phyloP scores from a whole-genome alignment of 768 basidiomycete species.

The Boletus sp. region DNA sequence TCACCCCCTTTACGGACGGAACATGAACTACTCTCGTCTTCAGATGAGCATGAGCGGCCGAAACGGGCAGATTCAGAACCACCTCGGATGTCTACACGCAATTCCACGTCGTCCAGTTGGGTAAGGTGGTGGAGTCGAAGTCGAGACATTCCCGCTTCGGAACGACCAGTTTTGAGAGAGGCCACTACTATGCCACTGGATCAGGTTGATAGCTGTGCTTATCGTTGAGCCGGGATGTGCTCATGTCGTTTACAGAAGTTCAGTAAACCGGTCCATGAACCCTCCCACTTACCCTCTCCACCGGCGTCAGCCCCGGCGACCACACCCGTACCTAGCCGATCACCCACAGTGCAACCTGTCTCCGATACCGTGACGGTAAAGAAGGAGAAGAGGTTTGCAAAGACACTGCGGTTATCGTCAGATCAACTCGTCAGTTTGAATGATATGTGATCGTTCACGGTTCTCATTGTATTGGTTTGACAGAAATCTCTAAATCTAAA shows the following conservation, averaged over 20 bases:
- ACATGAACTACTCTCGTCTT: constrained; percentile 21
- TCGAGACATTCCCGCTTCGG: constrained; percentile 31
- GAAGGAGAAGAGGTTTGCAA: constrained; percentile 66
- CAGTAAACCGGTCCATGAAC: background rate
- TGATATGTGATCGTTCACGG: background rate
- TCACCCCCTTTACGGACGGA: constrained; percentile 24
- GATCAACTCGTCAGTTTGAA: constrained; percentile 75
- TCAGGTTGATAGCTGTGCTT: constrained; percentile 14
- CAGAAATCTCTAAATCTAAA: constrained; percentile 85
- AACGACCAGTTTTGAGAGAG: constrained; percentile 23
- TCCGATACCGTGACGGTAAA: constrained; percentile 3
- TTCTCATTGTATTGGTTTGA: background rate
- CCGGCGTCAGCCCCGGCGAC: constrained; percentile 47
- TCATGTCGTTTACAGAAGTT: constrained; percentile 14
- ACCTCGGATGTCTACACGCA: constrained; percentile 34
- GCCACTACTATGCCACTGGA: constrained; percentile 23
- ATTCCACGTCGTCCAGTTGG: constrained; percentile 66
- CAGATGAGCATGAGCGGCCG: constrained; percentile 24
- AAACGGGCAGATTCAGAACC: constrained; percentile 40
- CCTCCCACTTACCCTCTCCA: constrained; percentile 6
- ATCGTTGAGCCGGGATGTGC: background rate
- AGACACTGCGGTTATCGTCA: constrained; percentile 89
- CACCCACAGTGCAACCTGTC: constrained; percentile 30
- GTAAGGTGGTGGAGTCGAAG: constrained; percentile 81
- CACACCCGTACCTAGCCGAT: constrained; percentile 33